Evolutionary conservation across 2,329 filamentous ascomycete species (phyloP), one percentile per base, ranked within the genome.

Genomic region (Neurospora sp.): DNA sequence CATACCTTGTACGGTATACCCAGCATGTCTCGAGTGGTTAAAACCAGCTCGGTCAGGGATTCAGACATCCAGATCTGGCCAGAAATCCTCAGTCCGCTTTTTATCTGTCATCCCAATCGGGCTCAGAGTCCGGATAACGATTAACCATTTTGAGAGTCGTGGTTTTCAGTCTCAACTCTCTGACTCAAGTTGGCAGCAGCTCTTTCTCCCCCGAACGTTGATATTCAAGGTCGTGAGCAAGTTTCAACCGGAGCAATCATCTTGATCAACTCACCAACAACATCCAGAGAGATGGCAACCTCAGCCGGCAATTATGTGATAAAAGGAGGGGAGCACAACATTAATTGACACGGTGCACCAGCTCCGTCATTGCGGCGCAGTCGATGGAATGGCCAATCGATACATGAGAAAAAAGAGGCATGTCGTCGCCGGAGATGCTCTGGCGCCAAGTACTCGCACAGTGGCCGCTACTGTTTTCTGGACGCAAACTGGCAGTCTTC

Each of bases 401-500:
- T n/a, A 62, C 9, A 10, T 62, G 52, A 36, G 28, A 62, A 36
- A 33, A 67, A 38, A 67, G 66, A 67, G 66, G 36, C 28, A 71
- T 69, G 70, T 62, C 62, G 42, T 71, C 70, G 19, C 68, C 33
- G 17, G n/a, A 36, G 46, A 67, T 33, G 67, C 28, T 19, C 52
- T 36, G 28, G 33, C 69, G 23, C 36, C 39, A 66, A 73, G 71
- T 73, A 70, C 67, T 66, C 23, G n/a, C 71, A 74, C 73, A 74
- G 73, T 73, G 68, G 38, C 66, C 46, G 43, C 40, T 38, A 58
- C 46, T 58, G 38, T 38, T 66, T 33, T 67, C 67, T 38, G 36
- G 68, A 73, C 72, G 71, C 69, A 72, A 38, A 42, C 43, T 67
- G 70, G 72, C 69, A 70, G 36, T 33, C 19, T 69, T 67, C 68